phyloP scores from a whole-genome alignment of 306 rosid species.

The Senna siamea region DNA sequence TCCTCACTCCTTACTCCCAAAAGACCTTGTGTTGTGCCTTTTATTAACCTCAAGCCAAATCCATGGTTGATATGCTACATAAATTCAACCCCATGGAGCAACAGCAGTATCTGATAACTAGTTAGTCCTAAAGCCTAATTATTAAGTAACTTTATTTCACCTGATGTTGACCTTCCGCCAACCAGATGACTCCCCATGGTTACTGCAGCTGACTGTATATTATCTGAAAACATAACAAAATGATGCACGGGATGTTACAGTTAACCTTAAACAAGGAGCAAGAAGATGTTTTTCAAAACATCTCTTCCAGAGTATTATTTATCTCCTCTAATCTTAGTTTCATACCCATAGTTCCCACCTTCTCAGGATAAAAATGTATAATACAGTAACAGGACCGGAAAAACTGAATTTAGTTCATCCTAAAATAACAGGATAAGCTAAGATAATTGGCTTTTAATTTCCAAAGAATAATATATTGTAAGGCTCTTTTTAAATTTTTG shows the following conservation, averaged over 20 bases:
- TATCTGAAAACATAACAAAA: constrained; percentile 35
- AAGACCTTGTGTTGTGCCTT: no score
- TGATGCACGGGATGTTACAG: not conserved
- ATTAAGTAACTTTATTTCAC: constrained; percentile 32
- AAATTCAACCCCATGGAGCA: not conserved
- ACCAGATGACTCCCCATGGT: constrained; percentile 31
- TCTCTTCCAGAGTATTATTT: not conserved
- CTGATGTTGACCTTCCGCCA: constrained; percentile 39
- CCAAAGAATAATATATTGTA: no score
- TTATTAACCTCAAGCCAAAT: not conserved
- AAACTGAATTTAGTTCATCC: not conserved
- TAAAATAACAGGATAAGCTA: not conserved
- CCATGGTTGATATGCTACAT: not conserved
- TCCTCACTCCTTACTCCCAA: no score
- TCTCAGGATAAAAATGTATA: not conserved
- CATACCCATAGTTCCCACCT: not conserved
- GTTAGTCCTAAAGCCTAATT: not conserved
- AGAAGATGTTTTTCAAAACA: not conserved
- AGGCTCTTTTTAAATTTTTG: no score
- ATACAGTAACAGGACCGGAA: not conserved
- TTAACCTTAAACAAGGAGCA: not conserved
- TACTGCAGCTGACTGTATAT: constrained; percentile 38
- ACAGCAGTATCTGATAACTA: not conserved
- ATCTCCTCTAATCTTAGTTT: not conserved
- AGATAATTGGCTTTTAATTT: not conserved